These are phyloP conservation scores for Sugiyamaella lignohabitans DNA, from an alignment of 805 yeast genomes.

Conservation along the genomic window DNA sequence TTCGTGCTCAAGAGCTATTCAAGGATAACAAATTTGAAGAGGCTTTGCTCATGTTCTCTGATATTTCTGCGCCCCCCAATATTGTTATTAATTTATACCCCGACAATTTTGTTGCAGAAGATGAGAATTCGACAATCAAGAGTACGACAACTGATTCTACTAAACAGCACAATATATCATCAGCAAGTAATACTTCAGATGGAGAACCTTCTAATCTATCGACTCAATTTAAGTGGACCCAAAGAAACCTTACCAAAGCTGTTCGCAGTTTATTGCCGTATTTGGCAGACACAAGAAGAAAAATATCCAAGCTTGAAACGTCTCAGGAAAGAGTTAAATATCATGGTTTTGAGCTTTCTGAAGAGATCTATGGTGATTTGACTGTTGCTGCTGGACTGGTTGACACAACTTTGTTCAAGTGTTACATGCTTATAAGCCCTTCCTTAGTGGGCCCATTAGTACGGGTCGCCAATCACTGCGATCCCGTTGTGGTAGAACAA, in stretches of 20 bases:
- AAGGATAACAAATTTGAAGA: conserved; percentile 27
- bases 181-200: background rate
- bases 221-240: background rate
- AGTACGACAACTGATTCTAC: background rate
- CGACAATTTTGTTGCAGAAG: background rate
- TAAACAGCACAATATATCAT: background rate
- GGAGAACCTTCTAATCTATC: background rate
- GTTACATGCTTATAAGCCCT: conserved; percentile 64
- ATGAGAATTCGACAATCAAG: background rate
- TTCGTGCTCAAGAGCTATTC: conserved; percentile 35
- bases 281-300: conserved; percentile 46
- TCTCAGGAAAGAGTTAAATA: conserved; percentile 16
- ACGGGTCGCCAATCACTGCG: conserved; percentile 69
- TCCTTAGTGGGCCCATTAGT: conserved; percentile 77
- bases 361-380: conserved; percentile 28
- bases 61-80: conserved; percentile 55
- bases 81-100: conserved; percentile 46
- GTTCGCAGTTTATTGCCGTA: conserved; percentile 36
- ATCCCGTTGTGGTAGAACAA: conserved; percentile 54
- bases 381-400: conserved; percentile 39
- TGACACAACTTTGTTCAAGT: conserved; percentile 72
- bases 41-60: conserved; percentile 43
- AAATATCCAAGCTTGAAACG: conserved; percentile 29
- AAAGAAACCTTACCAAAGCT: conserved; percentile 15
- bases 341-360: conserved; percentile 23